Evolutionary conservation across 78 protist genomes (phyloP).

Genomic region (Dictyostelium intermedium): DNA sequence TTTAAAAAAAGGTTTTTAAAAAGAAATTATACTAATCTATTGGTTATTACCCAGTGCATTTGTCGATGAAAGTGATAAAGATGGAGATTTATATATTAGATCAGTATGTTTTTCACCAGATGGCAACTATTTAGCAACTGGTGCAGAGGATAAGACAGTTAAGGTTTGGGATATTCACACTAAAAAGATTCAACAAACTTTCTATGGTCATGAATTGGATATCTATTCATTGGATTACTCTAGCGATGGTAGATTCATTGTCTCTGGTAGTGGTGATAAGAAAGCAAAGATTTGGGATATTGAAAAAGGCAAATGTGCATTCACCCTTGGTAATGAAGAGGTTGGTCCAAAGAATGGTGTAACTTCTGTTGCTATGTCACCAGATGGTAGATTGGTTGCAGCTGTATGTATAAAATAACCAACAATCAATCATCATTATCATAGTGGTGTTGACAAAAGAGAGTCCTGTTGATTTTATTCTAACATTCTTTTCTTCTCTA

Average conservation of each 20-base stretch:
- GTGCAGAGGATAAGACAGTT: slow-evolving; percentile 54
- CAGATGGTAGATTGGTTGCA: slow-evolving; percentile 86
- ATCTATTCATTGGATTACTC: slow-evolving; percentile 93
- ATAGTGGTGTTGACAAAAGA: not conserved
- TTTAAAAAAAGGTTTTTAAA: no score
- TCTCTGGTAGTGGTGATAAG: slow-evolving; percentile 92
- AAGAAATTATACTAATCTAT: no score
- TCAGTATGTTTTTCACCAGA: slow-evolving; percentile 94
- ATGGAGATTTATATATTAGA: slow-evolving; percentile 86
- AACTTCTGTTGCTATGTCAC: slow-evolving; percentile 90
- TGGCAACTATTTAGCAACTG: slow-evolving; percentile 74
- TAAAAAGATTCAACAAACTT: slow-evolving; percentile 40
- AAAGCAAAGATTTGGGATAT: slow-evolving; percentile 90
- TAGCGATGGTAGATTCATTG: slow-evolving; percentile 86
- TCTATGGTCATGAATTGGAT: slow-evolving; percentile 90
- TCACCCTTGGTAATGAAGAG: slow-evolving; percentile 88
- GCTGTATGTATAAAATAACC: slow-evolving; percentile 35
- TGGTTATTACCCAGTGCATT: slow-evolving; percentile 8
- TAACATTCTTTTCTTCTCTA: not conserved
- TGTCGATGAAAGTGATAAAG: slow-evolving; percentile 71
- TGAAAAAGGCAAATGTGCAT: slow-evolving; percentile 62
- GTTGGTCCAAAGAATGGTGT: slow-evolving; percentile 95
- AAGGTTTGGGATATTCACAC: slow-evolving; percentile 60
- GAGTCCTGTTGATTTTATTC: not conserved
- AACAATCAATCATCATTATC: no score